Evolutionary conservation across 2,329 filamentous ascomycete species (phyloP), one percentile per base, ranked within the genome.

Genomic region (Arthrocladium fulminans): DNA sequence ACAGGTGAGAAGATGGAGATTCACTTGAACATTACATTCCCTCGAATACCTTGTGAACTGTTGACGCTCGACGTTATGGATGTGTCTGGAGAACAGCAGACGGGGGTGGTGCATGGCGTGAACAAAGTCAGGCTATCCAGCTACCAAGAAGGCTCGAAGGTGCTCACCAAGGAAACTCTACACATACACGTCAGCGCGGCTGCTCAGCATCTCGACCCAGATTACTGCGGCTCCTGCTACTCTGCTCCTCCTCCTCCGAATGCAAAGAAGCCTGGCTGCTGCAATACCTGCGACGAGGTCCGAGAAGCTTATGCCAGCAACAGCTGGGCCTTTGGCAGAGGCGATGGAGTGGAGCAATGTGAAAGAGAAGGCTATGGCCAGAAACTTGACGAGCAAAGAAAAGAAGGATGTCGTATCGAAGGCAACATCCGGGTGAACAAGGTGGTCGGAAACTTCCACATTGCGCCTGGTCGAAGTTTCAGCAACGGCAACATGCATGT

Each of bases 51-150:
- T 8, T 98, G 92, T 71, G 90, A 97, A 68, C 80, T 98, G 45
- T 75, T 97, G 57, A 96, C 92, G 10, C 82, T 98, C 60, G 92
- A 98, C 66, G 90, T 98, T 49, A 98, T 98, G 92, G 92, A 98
- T 69, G 90, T 97, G 22, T 95, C 88, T 19, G 92, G 92, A 54
- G 92, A 98, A 68, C 85, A 96, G 63, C 92, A 98, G 67, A 86
- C 89, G 59, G 92, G 90, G 45, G 86, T 98, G 50, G 83, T 88
- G 66, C 88, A 96, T 63, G 92, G 92, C 39, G 80, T 98, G 54
- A 86, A 81, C 69, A 97, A 96, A 72, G 85, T 96, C 53, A 83
- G 92, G 53, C 76, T 98, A 53, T 74, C 77, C 54, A 74, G 88
- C 20, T 73, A 75, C 58, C 72, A 72, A 37, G 82, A 95, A 59